Evolutionary conservation across 805 yeast genomes (phyloP).

Genomic region (Nakazawaea pomicola): DNA sequence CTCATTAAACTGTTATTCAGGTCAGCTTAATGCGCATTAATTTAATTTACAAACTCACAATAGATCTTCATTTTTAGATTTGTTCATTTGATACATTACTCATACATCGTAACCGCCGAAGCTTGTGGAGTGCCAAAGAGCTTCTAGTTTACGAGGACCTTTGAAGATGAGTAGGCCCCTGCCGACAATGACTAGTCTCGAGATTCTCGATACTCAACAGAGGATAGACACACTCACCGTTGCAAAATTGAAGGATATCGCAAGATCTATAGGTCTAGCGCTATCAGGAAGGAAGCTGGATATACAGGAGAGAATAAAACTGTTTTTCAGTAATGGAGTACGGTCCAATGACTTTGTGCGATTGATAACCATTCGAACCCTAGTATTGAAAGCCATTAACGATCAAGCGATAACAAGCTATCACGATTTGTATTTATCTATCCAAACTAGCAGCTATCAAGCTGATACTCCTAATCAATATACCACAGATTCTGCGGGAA

Average conservation of each 20-base stretch:
- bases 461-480: conserved; percentile 22
- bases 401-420: conserved; percentile 35
- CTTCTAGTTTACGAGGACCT: too few relatives aligned
- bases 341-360: conserved; percentile 35
- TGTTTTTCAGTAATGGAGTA: conserved; percentile 38
- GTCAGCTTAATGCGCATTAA: too few relatives aligned
- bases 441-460: conserved; percentile 17
- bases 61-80: too few relatives aligned
- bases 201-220: conserved; percentile 23
- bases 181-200: conserved; percentile 15
- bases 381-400: conserved; percentile 33
- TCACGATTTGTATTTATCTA: conserved; percentile 21
- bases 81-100: too few relatives aligned
- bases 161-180: conserved; percentile 15
- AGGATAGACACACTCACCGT: conserved; percentile 38
- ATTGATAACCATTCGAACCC: conserved; percentile 37
- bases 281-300: conserved; percentile 58
- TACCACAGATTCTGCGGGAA: conserved; percentile 7
- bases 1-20: too few relatives aligned
- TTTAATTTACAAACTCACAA: too few relatives aligned
- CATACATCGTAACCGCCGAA: neutral
- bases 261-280: conserved; percentile 44
- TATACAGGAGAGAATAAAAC: conserved; percentile 47
- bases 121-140: too few relatives aligned
- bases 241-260: conserved; percentile 46